Evolutionary conservation across 2,329 filamentous ascomycete genomes (phyloP).

Genomic region (Zymoseptoria pseudotritici): DNA sequence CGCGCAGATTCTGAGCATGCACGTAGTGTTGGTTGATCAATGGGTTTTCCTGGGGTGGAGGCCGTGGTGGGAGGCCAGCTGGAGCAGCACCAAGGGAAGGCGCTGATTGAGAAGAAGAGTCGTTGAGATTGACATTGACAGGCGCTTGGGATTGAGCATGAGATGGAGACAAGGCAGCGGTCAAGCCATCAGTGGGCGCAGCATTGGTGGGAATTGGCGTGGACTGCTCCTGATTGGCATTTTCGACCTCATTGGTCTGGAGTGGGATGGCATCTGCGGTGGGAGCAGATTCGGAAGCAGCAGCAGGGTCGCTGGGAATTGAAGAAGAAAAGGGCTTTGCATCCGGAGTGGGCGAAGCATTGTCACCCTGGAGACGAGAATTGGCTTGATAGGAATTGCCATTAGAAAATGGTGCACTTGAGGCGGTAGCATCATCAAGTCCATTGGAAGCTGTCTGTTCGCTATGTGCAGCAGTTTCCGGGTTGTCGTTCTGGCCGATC

Average conservation of each 20-base stretch:
- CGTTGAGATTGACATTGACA: constrained; percentile 21
- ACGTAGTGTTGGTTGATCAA: constrained; percentile 42
- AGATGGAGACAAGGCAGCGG: constrained; percentile 22
- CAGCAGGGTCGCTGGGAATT: constrained; percentile 9
- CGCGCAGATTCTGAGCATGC: constrained; percentile 42
- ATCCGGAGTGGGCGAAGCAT: constrained; percentile 6
- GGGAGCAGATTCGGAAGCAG: constrained; percentile 5
- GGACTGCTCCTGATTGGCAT: constrained; percentile 5
- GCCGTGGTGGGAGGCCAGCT: constrained; percentile 40
- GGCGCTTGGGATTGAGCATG: constrained; percentile 19
- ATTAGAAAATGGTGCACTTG: constrained; percentile 13
- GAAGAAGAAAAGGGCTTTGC: constrained; percentile 5
- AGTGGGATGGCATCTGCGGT: constrained; percentile 8
- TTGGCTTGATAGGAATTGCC: constrained; percentile 16
- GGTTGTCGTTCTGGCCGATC: neutral
- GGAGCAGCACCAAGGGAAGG: constrained; percentile 27
- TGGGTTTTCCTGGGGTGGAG: constrained; percentile 43
- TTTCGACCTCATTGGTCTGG: constrained; percentile 18
- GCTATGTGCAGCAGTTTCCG: constrained; percentile 12
- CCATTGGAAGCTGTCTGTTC: constrained; percentile 15
- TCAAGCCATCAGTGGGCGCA: constrained; percentile 26
- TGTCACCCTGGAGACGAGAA: constrained; percentile 6
- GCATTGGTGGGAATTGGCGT: constrained; percentile 9
- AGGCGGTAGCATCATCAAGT: constrained; percentile 6
- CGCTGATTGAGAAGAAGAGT: constrained; percentile 28